Evolutionary conservation across 345 rosid species (phyloP).

Genomic region (Hypericum perforatum): DNA sequence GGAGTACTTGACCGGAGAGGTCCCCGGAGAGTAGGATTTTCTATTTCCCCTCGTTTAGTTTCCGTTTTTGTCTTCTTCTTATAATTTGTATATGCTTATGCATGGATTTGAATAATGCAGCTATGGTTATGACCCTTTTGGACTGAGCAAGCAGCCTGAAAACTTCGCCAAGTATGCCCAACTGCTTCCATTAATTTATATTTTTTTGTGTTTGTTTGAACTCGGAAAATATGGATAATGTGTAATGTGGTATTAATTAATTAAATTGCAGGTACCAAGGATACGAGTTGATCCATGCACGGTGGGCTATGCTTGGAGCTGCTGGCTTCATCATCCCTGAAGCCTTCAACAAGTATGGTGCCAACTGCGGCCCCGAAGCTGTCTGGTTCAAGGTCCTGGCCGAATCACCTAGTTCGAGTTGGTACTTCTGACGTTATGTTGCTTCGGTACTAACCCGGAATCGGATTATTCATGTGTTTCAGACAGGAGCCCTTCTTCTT

Average conservation of each 20-base stretch:
- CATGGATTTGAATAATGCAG: constrained; percentile 25
- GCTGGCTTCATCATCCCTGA: constrained; percentile 94
- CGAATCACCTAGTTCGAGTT: too few species aligned
- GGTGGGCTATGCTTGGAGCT: constrained; percentile 99
- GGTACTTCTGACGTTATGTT: too few species aligned
- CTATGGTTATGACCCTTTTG: constrained; percentile 94
- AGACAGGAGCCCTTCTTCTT: constrained; percentile 93
- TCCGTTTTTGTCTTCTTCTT: background rate
- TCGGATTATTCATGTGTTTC: too few species aligned
- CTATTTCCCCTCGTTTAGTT: background rate
- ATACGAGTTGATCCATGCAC: constrained; percentile 77
- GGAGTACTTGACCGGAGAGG: constrained; percentile 92
- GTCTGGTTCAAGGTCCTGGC: constrained; percentile 59
- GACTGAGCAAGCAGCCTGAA: constrained; percentile 89
- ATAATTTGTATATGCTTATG: background rate
- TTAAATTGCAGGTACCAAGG: constrained; percentile 60
- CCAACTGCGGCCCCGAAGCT: constrained; percentile 98
- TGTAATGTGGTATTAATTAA: too few species aligned
- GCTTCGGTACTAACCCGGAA: too few species aligned
- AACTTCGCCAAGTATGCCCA: constrained; percentile 67
- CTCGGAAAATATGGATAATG: background rate
- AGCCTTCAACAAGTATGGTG: constrained; percentile 91
- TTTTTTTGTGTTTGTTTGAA: background rate
- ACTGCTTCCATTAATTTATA: background rate
- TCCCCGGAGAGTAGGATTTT: constrained; percentile 75